Base-by-base conservation (phyloP, 257 asterid species). In the Striga asiatica region DNA sequence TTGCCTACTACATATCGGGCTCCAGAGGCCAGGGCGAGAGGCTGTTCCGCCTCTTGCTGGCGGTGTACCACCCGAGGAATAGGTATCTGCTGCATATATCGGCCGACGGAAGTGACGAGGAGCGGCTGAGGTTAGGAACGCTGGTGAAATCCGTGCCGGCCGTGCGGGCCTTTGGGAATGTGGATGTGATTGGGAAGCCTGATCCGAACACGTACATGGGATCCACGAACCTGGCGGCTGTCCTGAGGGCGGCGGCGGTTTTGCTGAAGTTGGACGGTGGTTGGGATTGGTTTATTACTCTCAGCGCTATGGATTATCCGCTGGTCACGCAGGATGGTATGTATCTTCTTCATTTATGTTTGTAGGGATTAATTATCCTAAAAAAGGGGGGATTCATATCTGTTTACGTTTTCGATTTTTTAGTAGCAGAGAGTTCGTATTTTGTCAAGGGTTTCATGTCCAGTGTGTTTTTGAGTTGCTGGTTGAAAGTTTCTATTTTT, bases 61-160 rank as follows among this genome's bases (percentile, higher is more conserved):
- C 97, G 58, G 95, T 84, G 21, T 92, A 92, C 78, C 97, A 92
- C 61, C 99, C 99, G 12, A 79, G 99, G 79, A 92, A 92, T 76
- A 76, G 93, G 77, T 92, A 92, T 60, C 63, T 92, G 74, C 77
- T 92, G 76, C 99, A 92, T 48, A 77, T 88, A 55, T 75, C 88
- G 54, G 68, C 73, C 2, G 95, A 84, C 35, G 99, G 93, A 66
- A 42, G 74, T 43, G 81, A 84, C 35, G 76, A 66, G 2, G 99
- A 92, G 78, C 81, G 99, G 75, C 16, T 60, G 62, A 82, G 76
- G 66, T 74, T 92, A 34, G 89, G 76, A 41, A 75, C 77, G 24
- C 20, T 70, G 68, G 89, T 84, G 65, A 82, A 76, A 69, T 88
- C 97, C 13, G 63, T 88, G 64, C 88, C 95, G 0, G 99, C 66